A percentile compares a stretch with the other conserved stretches of the same genome.
phyloP scores from a whole-genome alignment of 176 grass and related monocot species.

The Avena sativa region DNA sequence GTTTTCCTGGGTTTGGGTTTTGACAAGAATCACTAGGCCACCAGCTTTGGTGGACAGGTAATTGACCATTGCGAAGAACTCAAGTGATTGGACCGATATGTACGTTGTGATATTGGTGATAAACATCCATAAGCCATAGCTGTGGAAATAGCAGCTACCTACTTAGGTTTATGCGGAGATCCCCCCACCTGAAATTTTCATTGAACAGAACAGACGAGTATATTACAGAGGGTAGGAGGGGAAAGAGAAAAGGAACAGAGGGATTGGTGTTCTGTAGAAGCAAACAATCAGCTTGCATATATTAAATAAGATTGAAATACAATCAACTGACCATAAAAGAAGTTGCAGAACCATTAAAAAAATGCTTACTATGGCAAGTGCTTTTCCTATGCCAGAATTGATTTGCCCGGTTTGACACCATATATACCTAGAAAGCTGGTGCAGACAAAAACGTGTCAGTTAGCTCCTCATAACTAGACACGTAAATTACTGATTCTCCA shows the following conservation, averaged over 20 bases:
- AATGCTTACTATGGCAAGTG: constrained; percentile 65
- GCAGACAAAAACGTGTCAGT: constrained; percentile 10
- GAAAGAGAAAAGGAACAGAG: not conserved
- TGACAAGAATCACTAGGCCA: too few species aligned
- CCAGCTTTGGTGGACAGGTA: not conserved
- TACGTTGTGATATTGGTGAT: not conserved
- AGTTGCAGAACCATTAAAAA: too few species aligned
- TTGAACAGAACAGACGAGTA: not conserved
- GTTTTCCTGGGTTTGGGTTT: too few species aligned
- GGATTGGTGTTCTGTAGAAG: not conserved
- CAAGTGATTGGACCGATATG: not conserved
- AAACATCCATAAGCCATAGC: not conserved
- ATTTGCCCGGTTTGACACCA: constrained; percentile 67
- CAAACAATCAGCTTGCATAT: too few species aligned
- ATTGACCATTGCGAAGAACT: not conserved
- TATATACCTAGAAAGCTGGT: constrained; percentile 54
- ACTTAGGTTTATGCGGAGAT: not conserved
- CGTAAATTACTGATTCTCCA: not conserved
- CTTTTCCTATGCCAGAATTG: constrained; percentile 38
- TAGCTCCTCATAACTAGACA: not conserved
- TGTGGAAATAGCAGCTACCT: not conserved
- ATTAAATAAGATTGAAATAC: too few species aligned
- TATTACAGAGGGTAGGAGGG: too few species aligned
- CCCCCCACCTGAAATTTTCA: not conserved
- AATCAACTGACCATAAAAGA: too few species aligned